phyloP scores from a whole-genome alignment of 768 basidiomycete genomes.

The Exidia glandulosa region DNA sequence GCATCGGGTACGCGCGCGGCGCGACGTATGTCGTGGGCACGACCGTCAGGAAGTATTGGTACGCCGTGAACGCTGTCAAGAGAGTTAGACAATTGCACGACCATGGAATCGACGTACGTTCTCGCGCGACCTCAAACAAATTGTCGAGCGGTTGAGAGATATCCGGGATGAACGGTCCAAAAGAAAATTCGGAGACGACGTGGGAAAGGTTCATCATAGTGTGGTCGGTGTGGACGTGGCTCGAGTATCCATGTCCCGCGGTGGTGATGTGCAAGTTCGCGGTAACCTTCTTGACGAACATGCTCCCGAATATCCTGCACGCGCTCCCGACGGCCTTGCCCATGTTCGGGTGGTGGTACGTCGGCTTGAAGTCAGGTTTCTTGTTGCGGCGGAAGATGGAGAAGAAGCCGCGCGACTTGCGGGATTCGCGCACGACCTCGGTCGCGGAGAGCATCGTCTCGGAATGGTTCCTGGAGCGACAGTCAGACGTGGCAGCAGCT shows the following conservation, averaged over 20 bases:
- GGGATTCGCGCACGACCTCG: conserved; percentile 62
- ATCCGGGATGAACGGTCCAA: conserved; percentile 91
- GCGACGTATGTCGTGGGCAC: conserved; percentile 92
- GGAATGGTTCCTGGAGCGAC: conserved; percentile 44
- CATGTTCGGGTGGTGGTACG: conserved; percentile 43
- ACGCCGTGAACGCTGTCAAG: conserved; percentile 66
- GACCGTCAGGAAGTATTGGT: conserved; percentile 91
- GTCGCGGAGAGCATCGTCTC: conserved; percentile 46
- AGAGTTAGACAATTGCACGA: conserved; percentile 2
- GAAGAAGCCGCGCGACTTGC: conserved; percentile 65
- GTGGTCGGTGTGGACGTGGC: conserved; percentile 80
- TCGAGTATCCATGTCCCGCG: conserved; percentile 88
- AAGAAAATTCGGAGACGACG: conserved; percentile 93
- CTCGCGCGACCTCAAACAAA: conserved; percentile 62
- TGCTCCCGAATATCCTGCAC: conserved; percentile 77
- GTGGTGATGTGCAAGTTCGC: conserved; percentile 93
- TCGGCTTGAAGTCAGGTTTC: conserved; percentile 48
- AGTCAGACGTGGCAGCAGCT: not conserved
- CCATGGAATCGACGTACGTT: conserved; percentile 38
- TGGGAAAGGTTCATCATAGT: conserved; percentile 89
- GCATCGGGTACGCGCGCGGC: conserved; percentile 49
- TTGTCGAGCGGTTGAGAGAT: conserved; percentile 92
- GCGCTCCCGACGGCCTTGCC: conserved; percentile 51
- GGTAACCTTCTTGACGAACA: conserved; percentile 81
- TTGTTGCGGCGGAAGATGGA: conserved; percentile 35